Evolutionary conservation across 495 filamentous ascomycete species (phyloP), one percentile per base, ranked within the genome.

Genomic region (Pyrenopolyporus hunteri): DNA sequence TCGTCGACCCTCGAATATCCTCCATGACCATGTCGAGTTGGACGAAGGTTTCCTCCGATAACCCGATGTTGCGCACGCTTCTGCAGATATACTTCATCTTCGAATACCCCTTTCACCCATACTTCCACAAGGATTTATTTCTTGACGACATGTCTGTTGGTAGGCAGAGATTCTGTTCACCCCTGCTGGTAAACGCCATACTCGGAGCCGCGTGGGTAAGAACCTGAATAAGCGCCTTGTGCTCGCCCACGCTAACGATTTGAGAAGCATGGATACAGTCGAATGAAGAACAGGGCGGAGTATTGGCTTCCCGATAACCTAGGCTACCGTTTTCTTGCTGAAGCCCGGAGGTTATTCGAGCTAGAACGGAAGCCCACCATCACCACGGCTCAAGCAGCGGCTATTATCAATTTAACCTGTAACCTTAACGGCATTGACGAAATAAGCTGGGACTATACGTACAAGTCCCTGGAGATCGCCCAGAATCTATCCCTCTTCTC

Each of bases 291-390:
- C 14, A 68, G 73, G 6, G 64, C 70, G 6, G 65, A 73, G 31
- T 71, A 62, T 44, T 78, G 75, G 75, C 69, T 70, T 6, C 73
- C 74, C 0, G 66, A 70, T 23, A 70, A 64, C 17, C 35, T 74
- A 11, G 68, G 69, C 0, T 76, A 76, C 32, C 69, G 72, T 29
- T 76, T 78, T 16, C 70, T 76, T 8, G 74, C 75, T 29, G 75
- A 78, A 59, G 66, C 74, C 19, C 70, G 61, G 8, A 59, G 75
- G 16, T 66, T 78, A 1, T 70, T 73, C 40, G 74, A 78, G 40
- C 55, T 72, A 11, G 70, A 76, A 39, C 40, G 63, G 11, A 63
- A 58, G 17, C 60, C 67, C 4, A 53, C 54, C 13, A 59, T 78
- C 4, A 67, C 64, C 23, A 70, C 74, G 0, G 69, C 74, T 26